Evolutionary conservation across 352 stramenopile genomes (phyloP).

Genomic region (Globisporangium viniferum): DNA sequence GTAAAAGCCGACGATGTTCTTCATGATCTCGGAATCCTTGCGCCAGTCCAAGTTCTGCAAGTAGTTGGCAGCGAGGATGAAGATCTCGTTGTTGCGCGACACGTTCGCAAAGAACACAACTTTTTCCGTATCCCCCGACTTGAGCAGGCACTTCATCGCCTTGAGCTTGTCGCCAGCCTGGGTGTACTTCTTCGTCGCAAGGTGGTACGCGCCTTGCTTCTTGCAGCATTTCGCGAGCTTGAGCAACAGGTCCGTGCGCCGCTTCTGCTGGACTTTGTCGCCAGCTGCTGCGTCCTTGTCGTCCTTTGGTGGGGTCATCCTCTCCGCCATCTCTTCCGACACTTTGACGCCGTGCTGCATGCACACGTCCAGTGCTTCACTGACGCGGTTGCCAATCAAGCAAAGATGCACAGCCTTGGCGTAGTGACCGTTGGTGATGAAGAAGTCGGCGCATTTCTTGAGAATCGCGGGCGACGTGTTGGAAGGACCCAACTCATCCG

Average conservation of each 20-base stretch:
- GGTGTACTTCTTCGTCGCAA: constrained; percentile 96
- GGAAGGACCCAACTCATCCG: constrained; percentile 68
- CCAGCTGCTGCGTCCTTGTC: constrained; percentile 27
- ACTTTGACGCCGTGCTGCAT: constrained; percentile 88
- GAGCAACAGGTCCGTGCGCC: constrained; percentile 79
- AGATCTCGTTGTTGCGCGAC: constrained; percentile 92
- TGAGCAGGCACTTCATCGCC: constrained; percentile 95
- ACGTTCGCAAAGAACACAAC: constrained; percentile 94
- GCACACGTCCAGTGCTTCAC: constrained; percentile 89
- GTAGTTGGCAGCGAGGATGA: constrained; percentile 94
- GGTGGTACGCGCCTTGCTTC: constrained; percentile 89
- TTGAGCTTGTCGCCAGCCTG: constrained; percentile 90
- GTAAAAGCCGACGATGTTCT: constrained; percentile 94
- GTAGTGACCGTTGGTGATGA: constrained; percentile 88
- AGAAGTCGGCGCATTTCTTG: constrained; percentile 91
- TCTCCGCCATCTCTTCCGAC: constrained; percentile 90
- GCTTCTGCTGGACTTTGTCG: constrained; percentile 47
- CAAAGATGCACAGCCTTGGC: constrained; percentile 91
- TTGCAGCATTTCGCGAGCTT: constrained; percentile 92
- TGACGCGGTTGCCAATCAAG: constrained; percentile 63
- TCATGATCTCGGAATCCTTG: constrained; percentile 87
- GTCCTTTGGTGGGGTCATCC: constrained; percentile 88
- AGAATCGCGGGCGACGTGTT: constrained; percentile 82
- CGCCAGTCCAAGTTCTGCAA: constrained; percentile 94
- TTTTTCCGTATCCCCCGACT: constrained; percentile 94